Evolutionary conservation across 306 rosid genomes (phyloP).

Genomic region (Cucurbita maxima): DNA sequence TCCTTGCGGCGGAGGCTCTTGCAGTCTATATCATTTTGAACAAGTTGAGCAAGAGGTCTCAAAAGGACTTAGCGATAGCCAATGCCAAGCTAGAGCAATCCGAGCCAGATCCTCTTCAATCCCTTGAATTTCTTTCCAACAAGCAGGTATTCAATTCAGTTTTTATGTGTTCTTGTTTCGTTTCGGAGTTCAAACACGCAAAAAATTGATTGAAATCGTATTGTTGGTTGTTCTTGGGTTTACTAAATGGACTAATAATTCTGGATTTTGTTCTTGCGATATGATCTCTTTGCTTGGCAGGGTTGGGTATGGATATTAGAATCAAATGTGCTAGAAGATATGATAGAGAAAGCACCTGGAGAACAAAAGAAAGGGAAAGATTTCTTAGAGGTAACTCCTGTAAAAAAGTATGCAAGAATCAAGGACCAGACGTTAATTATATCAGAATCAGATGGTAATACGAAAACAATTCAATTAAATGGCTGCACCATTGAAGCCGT

Average conservation of each 20-base stretch:
- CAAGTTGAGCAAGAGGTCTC: slow-evolving; percentile 28
- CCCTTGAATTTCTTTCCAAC: slow-evolving; percentile 27
- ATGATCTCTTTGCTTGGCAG: slow-evolving; percentile 23
- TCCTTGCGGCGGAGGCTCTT: slow-evolving; percentile 42
- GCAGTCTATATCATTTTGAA: slow-evolving; percentile 27
- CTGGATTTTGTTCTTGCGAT: neutral
- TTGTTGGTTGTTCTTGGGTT: neutral
- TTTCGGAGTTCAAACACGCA: neutral
- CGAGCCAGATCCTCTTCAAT: slow-evolving; percentile 28
- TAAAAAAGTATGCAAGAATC: slow-evolving; percentile 49
- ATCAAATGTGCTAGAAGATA: slow-evolving; percentile 35
- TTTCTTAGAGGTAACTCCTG: slow-evolving; percentile 48
- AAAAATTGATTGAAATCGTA: neutral
- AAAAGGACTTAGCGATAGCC: slow-evolving; percentile 14
- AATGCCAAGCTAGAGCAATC: slow-evolving; percentile 1
- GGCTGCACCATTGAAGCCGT: slow-evolving; percentile 61
- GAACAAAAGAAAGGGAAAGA: slow-evolving; percentile 54
- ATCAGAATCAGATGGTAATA: slow-evolving; percentile 41
- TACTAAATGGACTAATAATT: neutral
- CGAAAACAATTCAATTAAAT: slow-evolving; percentile 32
- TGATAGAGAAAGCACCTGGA: slow-evolving; percentile 24
- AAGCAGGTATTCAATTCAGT: slow-evolving; percentile 41
- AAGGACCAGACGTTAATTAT: slow-evolving; percentile 33
- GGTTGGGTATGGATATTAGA: slow-evolving; percentile 81
- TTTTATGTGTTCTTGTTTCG: neutral